Evolutionary conservation across 192 early-diverging fungal genomes (phyloP), one percentile per base, ranked within the genome.

Genomic region (Mortierella antarctica): DNA sequence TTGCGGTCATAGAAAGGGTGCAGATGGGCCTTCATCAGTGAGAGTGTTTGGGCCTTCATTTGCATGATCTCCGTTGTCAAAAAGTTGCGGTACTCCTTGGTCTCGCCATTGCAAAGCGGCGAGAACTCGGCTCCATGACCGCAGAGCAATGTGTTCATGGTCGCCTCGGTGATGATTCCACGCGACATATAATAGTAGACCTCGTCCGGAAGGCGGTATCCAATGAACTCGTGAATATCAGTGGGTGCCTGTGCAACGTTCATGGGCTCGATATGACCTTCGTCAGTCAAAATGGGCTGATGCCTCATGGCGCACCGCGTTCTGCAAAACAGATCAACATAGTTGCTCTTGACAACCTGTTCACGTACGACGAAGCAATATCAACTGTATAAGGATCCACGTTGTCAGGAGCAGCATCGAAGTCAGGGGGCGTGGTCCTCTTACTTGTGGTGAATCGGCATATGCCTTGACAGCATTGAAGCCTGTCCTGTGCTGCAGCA

Each of bases 211-310:
- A 95, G 86, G 17, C 93, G 86, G 73, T 91, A 93, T 9, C 94
- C 94, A 74, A 95, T 91, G 40, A 94, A 86, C 56, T 94, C 94
- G 64, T 95, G 94, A 59, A 95, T 86, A 67, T 95, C 94, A 63
- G 84, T 91, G 9, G 94, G 94, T 21, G 92, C 92, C 7, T 84
- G 70, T 1, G 83, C 84, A 15, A 63, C 57, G 65, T 90, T 88
- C 72, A 95, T 85, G 45, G 94, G 93, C 39, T 86, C 88, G 3
- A 94, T 88, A 21, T 85, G 81, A 23, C 94, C 94, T 45, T 95
- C 91, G 58, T 88, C 83, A 14, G 84, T 91, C 71, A 93, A 86
- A 40, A 94, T 86, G 39, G 93, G 83, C 66, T 94, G 92, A 70
- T 92, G 91, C 52, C 85, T 85, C 68, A 95, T 87, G 0, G 88